Percentiles rank a stretch among this genome's conserved stretches.
Conservation (phyloP, 2,329 filamentous ascomycete species). For the Penicillium verrucosum region DNA sequence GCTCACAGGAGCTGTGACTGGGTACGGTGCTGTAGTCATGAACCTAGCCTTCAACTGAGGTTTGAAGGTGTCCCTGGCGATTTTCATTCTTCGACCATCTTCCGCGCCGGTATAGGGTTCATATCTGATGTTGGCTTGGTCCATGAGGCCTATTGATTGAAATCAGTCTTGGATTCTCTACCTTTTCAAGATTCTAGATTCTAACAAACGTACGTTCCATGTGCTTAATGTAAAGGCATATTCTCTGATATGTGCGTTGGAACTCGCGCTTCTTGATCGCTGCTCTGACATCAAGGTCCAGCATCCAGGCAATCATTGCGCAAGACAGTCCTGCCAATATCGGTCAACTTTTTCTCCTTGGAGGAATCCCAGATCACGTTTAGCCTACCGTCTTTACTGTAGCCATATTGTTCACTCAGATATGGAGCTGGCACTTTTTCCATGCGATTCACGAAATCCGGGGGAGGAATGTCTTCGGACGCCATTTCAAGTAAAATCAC, state of each 20-base stretch:
- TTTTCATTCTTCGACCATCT: not conserved
- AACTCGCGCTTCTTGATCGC: constrained; percentile 5
- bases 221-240: constrained; percentile 7
- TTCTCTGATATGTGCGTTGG: constrained; percentile 1
- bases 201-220: constrained; percentile 1
- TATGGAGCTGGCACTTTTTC: constrained; percentile 6
- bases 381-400: constrained; percentile 1
- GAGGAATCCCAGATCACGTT: not conserved
- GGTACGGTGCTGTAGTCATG: not conserved
- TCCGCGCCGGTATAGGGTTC: not conserved
- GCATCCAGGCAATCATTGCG: constrained; percentile 9
- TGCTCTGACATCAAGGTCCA: constrained; percentile 4
- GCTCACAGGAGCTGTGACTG: constrained; percentile 1
- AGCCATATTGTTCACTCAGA: not conserved
- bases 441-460: constrained; percentile 2
- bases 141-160: not conserved
- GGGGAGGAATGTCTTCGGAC: not conserved
- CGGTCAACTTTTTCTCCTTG: not conserved
- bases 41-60: not conserved
- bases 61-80: not conserved
- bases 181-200: not conserved
- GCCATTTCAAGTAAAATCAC: not conserved
- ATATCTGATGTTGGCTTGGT: not conserved
- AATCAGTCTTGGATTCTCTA: not conserved
- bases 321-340: not conserved